Evolutionary conservation across 768 basidiomycete species (phyloP), one percentile per base, ranked within the genome.

Genomic region (Boletus sp.): DNA sequence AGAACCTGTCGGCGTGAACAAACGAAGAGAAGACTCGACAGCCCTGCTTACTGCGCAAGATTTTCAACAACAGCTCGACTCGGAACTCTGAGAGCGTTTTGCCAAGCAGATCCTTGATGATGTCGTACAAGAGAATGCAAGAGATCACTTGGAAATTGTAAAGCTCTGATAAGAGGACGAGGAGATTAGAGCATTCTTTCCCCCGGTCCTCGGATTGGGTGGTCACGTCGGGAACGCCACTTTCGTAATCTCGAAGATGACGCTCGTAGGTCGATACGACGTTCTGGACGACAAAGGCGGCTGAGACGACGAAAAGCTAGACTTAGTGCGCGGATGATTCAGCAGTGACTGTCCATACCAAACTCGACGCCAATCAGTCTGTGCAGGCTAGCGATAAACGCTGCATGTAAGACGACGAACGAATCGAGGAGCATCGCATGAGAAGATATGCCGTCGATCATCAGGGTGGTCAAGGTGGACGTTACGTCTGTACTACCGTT

Each of bases 61-160:
- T 78, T 71, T 92, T 94, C 49, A 98, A 80, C 52, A 99, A 63
- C 5, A 96, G 75, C 69, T 98, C 97, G 7, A 97, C 90, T 33
- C 83, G 81, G 56, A 90, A 83, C 71, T 98, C 96, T 0, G 80
- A 78, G 52, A 96, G 73, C 3, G 83, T 76, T 6, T 75, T 75
- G 1, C 80, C 75, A 47, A 98, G 76, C 46, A 98, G 79, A 14
- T 79, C 77, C 8, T 90, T 85, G 61, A 98, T 87, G 47, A 98
- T 71, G 67, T 98, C 97, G 73, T 94, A 98, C 47, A 98, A 75
- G n/a, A 98, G 79, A 11, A 88, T 75, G 55, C 86, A 92, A 3
- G 92, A 92, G 52, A 98, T 83, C 24, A 98, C 92, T 74, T 94
- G 91, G 68, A 98, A 94, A 69, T 98, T 98, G 77, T 98, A 98